Evolutionary conservation across 164 flowering plant genomes (phyloP), one percentile per base, ranked within the genome.

Genomic region (Nelumbo lutea): DNA sequence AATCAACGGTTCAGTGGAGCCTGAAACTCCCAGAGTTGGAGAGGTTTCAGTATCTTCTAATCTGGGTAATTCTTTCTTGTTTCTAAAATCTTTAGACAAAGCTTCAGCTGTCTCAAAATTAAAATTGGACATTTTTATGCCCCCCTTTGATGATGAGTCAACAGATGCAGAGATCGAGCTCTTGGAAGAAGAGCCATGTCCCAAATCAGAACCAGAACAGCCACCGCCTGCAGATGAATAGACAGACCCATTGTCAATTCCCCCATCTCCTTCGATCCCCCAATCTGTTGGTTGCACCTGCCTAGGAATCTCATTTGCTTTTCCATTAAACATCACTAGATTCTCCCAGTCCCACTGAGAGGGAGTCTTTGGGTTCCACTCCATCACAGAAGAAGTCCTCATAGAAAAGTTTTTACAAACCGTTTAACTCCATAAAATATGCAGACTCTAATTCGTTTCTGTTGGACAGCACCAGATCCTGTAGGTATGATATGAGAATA

Each of bases 121-220:
- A 63, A 84, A 76, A 47, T 75, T 77, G 14, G 85, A 66, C 60
- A 75, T 58, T 73, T 79, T 87, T 44, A 52, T 64, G 11, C 76
- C 86, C 51, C 70, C 82, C 50, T 81, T 78, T 11, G 86, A 79
- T 44, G 89, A 86, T 63, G 94, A 90, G 67, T 80, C 88, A 1
- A 73, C 64, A 51, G 93, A 88, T 73, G 83, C 85, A 63, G 93
- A 87, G 60, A 83, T 80, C 15, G 94, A 86, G 81, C 94, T 85
- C 77, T 78, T 85, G 1, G 85, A 83, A 14, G 84, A 76, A 75
- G 84, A 83, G 42, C 79, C 83, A 69, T 81, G 72, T 42, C 82
- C 88, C 42, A 83, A 62, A 73, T 84, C 87, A 44, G 89, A 84
- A 48, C 78, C 80, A 77, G 86, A 84, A 63, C 75, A 74, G 66